Conservation (phyloP, 176 grass and related monocot genomes). For the Tillandsia fasciculata region DNA sequence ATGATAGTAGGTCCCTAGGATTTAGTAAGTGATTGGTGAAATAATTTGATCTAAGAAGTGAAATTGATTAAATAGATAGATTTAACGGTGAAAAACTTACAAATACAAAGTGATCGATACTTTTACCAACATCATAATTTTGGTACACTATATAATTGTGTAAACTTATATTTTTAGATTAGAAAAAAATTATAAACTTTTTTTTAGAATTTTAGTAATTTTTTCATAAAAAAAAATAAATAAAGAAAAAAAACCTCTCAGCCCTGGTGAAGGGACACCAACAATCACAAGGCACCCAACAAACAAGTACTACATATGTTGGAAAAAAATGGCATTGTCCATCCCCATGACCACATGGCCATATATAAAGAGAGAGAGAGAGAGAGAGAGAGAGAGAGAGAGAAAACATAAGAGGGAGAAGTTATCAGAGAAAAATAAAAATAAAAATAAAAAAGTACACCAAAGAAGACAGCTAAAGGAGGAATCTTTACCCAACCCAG, state of each 20-base stretch:
- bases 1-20: too few species aligned
- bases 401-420: neutral
- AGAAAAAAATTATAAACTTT: too few species aligned
- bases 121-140: too few species aligned
- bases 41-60: too few species aligned
- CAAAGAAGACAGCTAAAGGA: neutral
- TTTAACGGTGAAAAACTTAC: too few species aligned
- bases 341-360: slow-evolving; percentile 14
- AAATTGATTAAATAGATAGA: too few species aligned
- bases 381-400: neutral
- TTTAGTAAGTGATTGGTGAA: too few species aligned
- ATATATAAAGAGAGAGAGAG: slow-evolving; percentile 29
- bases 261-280: slow-evolving; percentile 35
- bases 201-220: too few species aligned
- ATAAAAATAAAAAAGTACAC: neutral
- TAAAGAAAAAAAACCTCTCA: slow-evolving; percentile 7
- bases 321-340: slow-evolving; percentile 13
- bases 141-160: too few species aligned
- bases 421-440: neutral
- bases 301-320: slow-evolving; percentile 6
- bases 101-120: too few species aligned
- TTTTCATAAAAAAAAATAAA: too few species aligned
- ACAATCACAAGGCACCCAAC: slow-evolving; percentile 19
- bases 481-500: neutral
- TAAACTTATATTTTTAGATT: too few species aligned